phyloP scores from a whole-genome alignment of 2,329 filamentous ascomycete species.

The Xylaria sp. region DNA sequence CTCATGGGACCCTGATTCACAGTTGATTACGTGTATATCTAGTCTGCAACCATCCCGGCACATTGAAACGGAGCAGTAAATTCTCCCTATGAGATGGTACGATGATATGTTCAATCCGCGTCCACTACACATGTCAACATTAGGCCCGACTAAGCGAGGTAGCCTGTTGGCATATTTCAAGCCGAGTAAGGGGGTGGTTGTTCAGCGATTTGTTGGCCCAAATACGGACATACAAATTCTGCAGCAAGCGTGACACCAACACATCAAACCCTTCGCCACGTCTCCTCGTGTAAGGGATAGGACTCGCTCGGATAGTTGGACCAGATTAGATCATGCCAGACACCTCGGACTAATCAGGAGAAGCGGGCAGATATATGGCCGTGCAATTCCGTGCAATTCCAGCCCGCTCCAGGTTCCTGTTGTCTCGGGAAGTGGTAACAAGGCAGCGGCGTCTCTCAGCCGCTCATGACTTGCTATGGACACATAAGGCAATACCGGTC shows the following conservation, averaged over 20 bases:
- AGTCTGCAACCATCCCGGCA: background rate
- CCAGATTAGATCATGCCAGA: background rate
- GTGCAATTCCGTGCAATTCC: background rate
- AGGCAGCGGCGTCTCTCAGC: background rate
- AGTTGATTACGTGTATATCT: background rate
- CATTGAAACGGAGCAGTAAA: background rate
- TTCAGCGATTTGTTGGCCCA: conserved; percentile 5
- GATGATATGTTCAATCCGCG: background rate
- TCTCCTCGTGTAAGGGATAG: conserved; percentile 11
- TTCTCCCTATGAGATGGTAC: background rate
- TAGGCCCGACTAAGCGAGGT: background rate
- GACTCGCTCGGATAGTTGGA: background rate
- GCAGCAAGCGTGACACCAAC: background rate
- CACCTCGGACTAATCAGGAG: background rate
- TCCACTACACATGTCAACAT: background rate
- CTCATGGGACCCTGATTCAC: too few species aligned
- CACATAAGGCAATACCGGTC: conserved; percentile 47
- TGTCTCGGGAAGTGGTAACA: background rate
- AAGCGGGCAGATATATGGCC: background rate
- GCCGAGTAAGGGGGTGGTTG: background rate
- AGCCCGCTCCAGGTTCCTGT: background rate
- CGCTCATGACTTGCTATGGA: conserved; percentile 46
- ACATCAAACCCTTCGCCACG: background rate
- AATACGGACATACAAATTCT: conserved; percentile 7
- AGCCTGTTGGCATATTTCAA: background rate